Evolutionary conservation across 257 asterid species (phyloP), one percentile per base, ranked within the genome.

Genomic region (Solanum chilense): DNA sequence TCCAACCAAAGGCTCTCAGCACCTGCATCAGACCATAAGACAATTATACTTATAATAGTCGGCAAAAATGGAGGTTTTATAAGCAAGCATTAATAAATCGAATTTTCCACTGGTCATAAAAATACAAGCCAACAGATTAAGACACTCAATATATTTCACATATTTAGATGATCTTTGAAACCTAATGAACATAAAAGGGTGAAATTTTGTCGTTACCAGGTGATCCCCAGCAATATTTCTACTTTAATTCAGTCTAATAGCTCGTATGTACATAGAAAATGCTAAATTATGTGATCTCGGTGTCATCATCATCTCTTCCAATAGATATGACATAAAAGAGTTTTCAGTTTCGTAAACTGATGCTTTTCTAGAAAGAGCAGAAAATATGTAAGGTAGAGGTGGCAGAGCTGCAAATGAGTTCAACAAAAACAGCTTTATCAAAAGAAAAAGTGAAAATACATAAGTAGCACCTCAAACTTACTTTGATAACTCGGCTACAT

Each of bases 1-100:
- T 92, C 98, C 99, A 96, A 87, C 98, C 99, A 87, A 94, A 93
- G 87, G 97, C 92, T 86, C 88, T 88, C 85, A 94, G 85, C 68
- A 92, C 88, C 98, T 96, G 94, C 91, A 89, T 25, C 37, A 83
- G 69, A 85, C 29, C 84, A 78, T 78, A 47, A 47, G 68, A 45
- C 42, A 47, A 44, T 47, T 45, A 7, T 47, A 78, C 68, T 47
- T 78, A 27, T 18, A 74, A 21, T 47, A 21, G 12, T 74, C 83
- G 47, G 37, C 42, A 45, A n/a, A 45, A 47, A 45, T 45, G 11
- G 41, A 8, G 84, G 27, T 27, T 78, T 78, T 78, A 44, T 25
- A 45, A 78, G 60, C 60, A 49, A 49, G 60, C 66, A 41, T 78
- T 78, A 16, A 45, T 27, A n/a, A 82, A 39, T 60, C 37, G 2